Percentiles rank a stretch among this genome's conserved stretches.
phyloP scores from a whole-genome alignment of 306 rosid species.

The Cucumis hystrix region DNA sequence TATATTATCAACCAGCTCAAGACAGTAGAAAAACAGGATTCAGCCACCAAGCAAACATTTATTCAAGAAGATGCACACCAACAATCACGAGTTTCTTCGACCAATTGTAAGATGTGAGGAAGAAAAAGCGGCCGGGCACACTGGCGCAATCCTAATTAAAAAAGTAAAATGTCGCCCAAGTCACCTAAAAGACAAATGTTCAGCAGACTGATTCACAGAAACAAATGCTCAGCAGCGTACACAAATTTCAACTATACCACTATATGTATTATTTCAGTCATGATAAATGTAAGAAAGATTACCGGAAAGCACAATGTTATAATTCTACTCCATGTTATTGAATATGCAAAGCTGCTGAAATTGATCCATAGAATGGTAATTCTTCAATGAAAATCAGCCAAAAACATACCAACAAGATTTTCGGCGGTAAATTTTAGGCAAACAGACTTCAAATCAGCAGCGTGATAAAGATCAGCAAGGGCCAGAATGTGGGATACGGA shows the following conservation, averaged over 20 bases:
- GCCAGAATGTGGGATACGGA: constrained; percentile 84
- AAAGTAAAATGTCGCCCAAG: background rate
- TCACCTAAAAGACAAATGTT: constrained; percentile 1
- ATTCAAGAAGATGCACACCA: background rate
- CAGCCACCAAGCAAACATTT: background rate
- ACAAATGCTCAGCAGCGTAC: background rate
- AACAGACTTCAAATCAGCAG: constrained; percentile 69
- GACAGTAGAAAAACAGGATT: background rate
- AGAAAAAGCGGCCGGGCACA: background rate
- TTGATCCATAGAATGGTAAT: constrained; percentile 7
- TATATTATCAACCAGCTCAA: background rate
- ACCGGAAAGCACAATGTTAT: constrained; percentile 1
- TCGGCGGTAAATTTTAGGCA: constrained; percentile 90
- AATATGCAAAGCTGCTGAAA: background rate
- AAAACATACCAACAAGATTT: constrained; percentile 75
- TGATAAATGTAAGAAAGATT: background rate
- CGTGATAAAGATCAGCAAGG: constrained; percentile 77
- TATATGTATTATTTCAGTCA: background rate
- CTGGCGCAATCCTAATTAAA: background rate
- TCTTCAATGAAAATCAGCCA: background rate
- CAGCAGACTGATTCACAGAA: background rate
- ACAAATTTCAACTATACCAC: background rate
- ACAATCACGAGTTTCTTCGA: background rate
- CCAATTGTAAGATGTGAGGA: background rate
- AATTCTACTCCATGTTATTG: background rate